phyloP scores from a whole-genome alignment of 108 stramenopile species.

The Skeletonema potamos region DNA sequence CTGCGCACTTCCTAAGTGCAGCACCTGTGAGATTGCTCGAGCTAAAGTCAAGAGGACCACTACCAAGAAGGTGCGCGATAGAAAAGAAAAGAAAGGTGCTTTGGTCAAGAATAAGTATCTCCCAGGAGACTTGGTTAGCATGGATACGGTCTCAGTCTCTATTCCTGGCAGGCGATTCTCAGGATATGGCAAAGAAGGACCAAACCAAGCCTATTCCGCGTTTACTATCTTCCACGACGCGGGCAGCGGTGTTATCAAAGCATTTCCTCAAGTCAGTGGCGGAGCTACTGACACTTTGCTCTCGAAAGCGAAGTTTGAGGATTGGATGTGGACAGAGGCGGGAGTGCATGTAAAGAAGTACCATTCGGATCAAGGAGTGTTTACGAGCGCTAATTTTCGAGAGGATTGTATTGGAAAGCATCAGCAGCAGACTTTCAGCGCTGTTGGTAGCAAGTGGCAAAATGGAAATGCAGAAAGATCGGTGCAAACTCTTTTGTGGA shows the following conservation, averaged over 20 bases:
- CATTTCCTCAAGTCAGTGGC: background rate
- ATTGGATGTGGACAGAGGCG: background rate
- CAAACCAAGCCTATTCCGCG: background rate
- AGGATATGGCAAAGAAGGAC: background rate
- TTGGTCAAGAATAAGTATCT: background rate
- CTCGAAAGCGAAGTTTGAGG: conserved; percentile 31
- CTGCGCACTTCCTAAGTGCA: background rate
- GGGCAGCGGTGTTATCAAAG: background rate
- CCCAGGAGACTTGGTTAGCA: background rate
- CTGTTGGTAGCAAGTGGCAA: conserved; percentile 3
- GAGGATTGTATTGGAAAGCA: background rate
- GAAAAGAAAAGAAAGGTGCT: background rate
- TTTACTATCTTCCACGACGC: background rate
- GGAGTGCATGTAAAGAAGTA: conserved; percentile 20
- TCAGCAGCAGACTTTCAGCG: background rate
- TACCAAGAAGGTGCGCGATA: background rate
- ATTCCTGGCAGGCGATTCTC: background rate
- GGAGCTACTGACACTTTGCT: conserved; percentile 10
- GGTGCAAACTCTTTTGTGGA: conserved; percentile 22
- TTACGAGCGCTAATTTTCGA: conserved; percentile 7
- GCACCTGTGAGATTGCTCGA: background rate
- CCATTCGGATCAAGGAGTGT: conserved; percentile 21
- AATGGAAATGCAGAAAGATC: conserved; percentile 45
- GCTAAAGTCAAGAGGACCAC: background rate
- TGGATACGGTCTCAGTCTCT: background rate